Conservation (phyloP, 768 basidiomycete genomes). For the Tylopilus intermedius region DNA sequence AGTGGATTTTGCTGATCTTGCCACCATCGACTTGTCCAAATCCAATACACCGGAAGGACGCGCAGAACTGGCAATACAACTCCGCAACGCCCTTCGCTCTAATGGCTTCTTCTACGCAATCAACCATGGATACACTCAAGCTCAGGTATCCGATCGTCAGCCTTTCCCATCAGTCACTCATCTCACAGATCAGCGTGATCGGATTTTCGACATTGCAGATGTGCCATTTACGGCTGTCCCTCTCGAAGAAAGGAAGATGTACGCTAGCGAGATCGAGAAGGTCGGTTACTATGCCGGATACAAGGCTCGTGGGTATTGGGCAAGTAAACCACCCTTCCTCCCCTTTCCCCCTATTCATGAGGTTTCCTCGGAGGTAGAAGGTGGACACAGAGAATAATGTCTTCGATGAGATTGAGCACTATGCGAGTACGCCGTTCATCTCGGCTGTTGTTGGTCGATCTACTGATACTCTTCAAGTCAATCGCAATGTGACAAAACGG, state of each 20-base stretch:
- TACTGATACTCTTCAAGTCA: constrained; percentile 32
- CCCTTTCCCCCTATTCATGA: neutral
- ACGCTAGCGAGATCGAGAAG: constrained; percentile 35
- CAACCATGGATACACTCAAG: constrained; percentile 36
- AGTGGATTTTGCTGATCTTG: constrained; percentile 49
- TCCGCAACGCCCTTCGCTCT: constrained; percentile 42
- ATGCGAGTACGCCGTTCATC: constrained; percentile 40
- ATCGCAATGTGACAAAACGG: constrained; percentile 40
- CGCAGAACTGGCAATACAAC: constrained; percentile 35
- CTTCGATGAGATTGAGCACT: constrained; percentile 59
- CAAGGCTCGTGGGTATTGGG: constrained; percentile 47
- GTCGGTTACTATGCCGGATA: constrained; percentile 47
- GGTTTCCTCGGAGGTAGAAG: constrained; percentile 34
- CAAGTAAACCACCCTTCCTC: constrained; percentile 13
- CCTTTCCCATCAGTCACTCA: constrained; percentile 10
- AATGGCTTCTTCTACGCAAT: constrained; percentile 40
- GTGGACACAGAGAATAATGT: constrained; percentile 48
- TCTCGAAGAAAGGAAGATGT: constrained; percentile 39
- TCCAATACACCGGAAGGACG: constrained; percentile 38
- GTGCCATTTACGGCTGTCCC: constrained; percentile 39
- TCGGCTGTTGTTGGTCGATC: neutral
- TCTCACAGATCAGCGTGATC: constrained; percentile 32
- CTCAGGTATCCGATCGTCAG: constrained; percentile 22
- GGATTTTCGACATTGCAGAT: constrained; percentile 47
- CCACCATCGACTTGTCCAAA: constrained; percentile 47